A percentile compares a stretch with the other conserved stretches of the same genome.
Conservation (phyloP, 1,284 basidiomycete genomes). For the Ustilago lituana region DNA sequence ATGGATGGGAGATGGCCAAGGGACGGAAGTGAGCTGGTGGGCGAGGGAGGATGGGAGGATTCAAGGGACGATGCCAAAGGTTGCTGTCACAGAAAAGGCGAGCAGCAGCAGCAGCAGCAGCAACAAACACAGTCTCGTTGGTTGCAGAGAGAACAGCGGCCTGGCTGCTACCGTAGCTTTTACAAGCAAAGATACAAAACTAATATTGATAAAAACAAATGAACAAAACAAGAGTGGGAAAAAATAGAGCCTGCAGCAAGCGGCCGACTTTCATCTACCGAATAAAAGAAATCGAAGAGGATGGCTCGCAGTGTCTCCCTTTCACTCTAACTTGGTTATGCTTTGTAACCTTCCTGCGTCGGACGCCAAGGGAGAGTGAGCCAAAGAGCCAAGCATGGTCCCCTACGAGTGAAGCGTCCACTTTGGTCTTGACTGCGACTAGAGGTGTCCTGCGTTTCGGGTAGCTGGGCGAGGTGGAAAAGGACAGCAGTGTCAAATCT, state of each 20-base stretch:
- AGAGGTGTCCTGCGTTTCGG: too few species aligned
- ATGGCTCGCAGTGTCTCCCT: too few species aligned
- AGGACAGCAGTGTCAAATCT: too few species aligned
- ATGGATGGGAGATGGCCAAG: constrained; percentile 1
- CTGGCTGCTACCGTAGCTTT: neutral
- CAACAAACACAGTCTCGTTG: neutral
- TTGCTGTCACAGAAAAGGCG: constrained; percentile 1
- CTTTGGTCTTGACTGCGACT: too few species aligned
- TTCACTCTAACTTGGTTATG: too few species aligned
- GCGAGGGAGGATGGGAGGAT: neutral
- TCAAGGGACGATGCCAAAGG: constrained; percentile 5
- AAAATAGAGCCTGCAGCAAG: constrained; percentile 5
- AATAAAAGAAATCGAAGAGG: too few species aligned
- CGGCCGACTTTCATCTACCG: constrained; percentile 1
- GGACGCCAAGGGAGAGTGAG: too few species aligned
- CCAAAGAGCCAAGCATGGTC: too few species aligned
- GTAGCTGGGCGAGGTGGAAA: too few species aligned
- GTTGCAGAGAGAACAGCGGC: neutral
- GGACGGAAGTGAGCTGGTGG: constrained; percentile 5
- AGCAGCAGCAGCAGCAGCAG: neutral
- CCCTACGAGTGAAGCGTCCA: too few species aligned
- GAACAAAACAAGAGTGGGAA: neutral
- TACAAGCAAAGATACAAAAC: constrained; percentile 1
- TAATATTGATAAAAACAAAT: neutral
- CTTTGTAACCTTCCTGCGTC: too few species aligned